Evolutionary conservation across 2,329 filamentous ascomycete genomes (phyloP), one percentile per base, ranked within the genome.

Genomic region (Chrysoporthe cubensis): DNA sequence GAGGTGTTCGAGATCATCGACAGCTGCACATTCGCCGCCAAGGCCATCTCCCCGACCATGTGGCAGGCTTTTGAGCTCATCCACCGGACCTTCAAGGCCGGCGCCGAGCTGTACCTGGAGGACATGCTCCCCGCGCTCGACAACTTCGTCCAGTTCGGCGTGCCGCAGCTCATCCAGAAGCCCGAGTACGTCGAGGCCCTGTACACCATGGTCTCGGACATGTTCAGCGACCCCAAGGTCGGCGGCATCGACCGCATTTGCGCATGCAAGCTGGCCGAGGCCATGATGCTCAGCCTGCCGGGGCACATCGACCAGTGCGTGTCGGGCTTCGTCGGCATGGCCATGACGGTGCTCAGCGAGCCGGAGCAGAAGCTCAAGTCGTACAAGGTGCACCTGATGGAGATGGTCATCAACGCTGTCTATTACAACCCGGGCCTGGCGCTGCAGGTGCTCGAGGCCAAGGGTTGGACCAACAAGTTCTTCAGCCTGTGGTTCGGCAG

Each of bases 1-100:
- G 96, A 99, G 78, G 89, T 98, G 5, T 99, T 99, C 73, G 96
- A 99, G 81, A 99, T 99, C 74, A 97, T 99, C 74, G 96, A 99
- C 79, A 97, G 94, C 84, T 99, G 96, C 84, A 99, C 96, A 8
- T 99, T 98, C 78, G 93, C 96, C 13, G 95, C 96, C 70, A 99
- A 98, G 84, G 88, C 88, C 68, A 98, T 99, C 73, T 97, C 96
- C 1, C 89, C 91, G 11, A 97, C 93, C 54, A 99, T 99, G 96
- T 99, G 96, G 96, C 90, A 95, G 80, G 95, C 96, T 2, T 99
- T 99, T 78, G 94, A 97, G 81, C 87, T 98, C 57, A 96, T 99
- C 71, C 95, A 98, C 81, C 89, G 92, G 72, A 97, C 95, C 0
- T 99, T 99, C 85, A 98, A 98, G 82, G 92, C 93, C 68, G 96